Percentiles rank a stretch among this genome's conserved stretches.
Evolutionary conservation across 1,284 basidiomycete genomes (phyloP).

Genomic region (Cutaneotrichosporon cutaneum): DNA sequence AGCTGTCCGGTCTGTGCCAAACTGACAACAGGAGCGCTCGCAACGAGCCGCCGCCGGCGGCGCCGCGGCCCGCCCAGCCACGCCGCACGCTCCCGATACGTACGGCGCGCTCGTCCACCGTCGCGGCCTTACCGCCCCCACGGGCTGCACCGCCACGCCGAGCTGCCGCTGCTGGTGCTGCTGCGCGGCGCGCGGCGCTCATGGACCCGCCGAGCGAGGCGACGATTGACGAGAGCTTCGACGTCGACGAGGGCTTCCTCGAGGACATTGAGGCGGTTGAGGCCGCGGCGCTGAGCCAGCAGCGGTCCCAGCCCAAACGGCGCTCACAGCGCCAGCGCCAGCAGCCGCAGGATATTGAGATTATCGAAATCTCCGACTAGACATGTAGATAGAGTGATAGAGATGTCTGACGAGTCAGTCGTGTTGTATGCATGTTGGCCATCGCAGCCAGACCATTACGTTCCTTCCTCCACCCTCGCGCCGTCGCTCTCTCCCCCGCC

Average conservation of each 20-base stretch:
- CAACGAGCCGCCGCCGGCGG: neutral
- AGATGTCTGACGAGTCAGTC: neutral
- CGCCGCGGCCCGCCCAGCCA: neutral
- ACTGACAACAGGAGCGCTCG: conserved; percentile 27
- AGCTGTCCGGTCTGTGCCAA: conserved; percentile 7
- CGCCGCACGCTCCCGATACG: neutral
- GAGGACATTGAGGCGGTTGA: conserved; percentile 26
- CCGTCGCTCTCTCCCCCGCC: neutral
- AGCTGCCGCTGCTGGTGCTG: conserved; percentile 11
- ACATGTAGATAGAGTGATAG: neutral
- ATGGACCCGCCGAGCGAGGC: conserved; percentile 10
- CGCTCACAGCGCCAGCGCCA: neutral
- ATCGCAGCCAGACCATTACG: neutral
- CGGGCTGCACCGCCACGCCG: conserved; percentile 7
- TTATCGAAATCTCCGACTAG: conserved; percentile 18
- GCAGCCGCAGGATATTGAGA: conserved; percentile 9
- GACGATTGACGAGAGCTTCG: conserved; percentile 15
- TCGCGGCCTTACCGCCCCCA: neutral
- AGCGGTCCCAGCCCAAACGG: neutral
- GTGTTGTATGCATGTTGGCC: neutral
- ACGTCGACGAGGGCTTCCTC: conserved; percentile 32
- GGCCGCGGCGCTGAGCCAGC: conserved; percentile 18
- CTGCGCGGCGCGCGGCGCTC: conserved; percentile 23
- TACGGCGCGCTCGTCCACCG: neutral
- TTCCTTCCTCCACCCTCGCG: neutral